Evolutionary conservation across 2,329 filamentous ascomycete species (phyloP), one percentile per base, ranked within the genome.

Genomic region (Verticillium longisporum): DNA sequence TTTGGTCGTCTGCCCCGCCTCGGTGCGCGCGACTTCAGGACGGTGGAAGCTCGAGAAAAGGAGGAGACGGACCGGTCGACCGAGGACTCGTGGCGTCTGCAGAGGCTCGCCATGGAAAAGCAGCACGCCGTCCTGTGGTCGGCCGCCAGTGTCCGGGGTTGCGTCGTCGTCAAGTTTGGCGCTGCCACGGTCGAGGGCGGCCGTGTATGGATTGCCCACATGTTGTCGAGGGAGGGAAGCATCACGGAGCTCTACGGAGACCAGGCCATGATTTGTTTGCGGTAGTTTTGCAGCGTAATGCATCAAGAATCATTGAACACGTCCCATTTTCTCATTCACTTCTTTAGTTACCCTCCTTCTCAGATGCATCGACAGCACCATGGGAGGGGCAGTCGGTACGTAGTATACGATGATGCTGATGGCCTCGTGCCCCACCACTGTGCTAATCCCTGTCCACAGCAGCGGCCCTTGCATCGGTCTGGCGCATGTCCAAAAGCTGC

Each of bases 131-230:
- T 96, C 3, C 78, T 94, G 3, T 97, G 92, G 91, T 93, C 92
- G 32, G 91, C 90, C 13, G 90, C 92, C 14, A 83, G 83, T 32
- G 86, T 96, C 37, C 83, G 92, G 59, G 89, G 91, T 4, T 97
- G 94, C 69, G 88, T 95, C 3, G 82, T 97, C 32, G 89, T 98
- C 67, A 98, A 98, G 73, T 96, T 98, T 72, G 92, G 91, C 1
- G 91, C 93, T 1, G 82, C 81, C 60, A 88, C 88, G 55, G 88
- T 97, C 31, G 92, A 98, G 72, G 89, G 88, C 32, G 92, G 88
- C 4, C 85, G 90, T 66, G 77, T 83, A 56, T 98, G 93, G 92
- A 80, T 98, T 61, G 86, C 87, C 10, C 81, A 80, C 6, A 90
- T 97, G 84, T 77, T 97, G 56, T 75, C 80, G 55, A 82, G 85